Evolutionary conservation across 1,284 basidiomycete species (phyloP), one percentile per base, ranked within the genome.

Genomic region (Boletus mariae): DNA sequence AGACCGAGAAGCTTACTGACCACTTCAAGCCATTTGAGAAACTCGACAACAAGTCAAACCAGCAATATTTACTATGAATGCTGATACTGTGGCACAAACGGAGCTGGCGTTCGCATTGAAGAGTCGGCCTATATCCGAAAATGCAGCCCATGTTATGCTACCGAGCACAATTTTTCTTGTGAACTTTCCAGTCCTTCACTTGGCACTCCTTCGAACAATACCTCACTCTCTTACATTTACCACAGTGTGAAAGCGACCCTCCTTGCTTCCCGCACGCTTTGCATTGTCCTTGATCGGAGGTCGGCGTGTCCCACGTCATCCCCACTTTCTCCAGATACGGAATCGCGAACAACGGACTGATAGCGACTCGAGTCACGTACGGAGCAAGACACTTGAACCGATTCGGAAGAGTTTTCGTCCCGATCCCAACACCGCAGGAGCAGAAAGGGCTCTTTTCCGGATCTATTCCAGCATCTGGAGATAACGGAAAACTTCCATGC

Each of bases 201-300:
- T 80, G 79, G 47, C 79, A 80, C 7, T 59, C 67, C 49, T 51
- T 59, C 7, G 74, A 76, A 55, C 78, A 80, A 50, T 78, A 80
- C 44, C 57, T 66, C 29, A 59, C 67, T 12, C 54, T 61, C 62
- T 70, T 71, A 56, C 78, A 80, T 38, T 56, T 59, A 9, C 64
- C 59, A 51, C 75, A 80, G 5, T 51, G 11, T 10, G 53, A 55
- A 8, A 68, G 49, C 4, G 55, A 54, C 17, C 47, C 54, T 13
- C 43, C 60, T 41, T 70, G 67, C 38, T 58, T 58, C 26, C 71
- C 66, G 54, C 72, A 76, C 2, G 59, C 59, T 23, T 35, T 61
- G 50, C 66, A 73, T 41, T 25, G 37, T 12, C 15, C 48, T 32
- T 37, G 29, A 9, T 48, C 55, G 3, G 23, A 20, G 9, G 47